A percentile compares a stretch with the other conserved stretches of the same genome.
phyloP scores from a whole-genome alignment of 164 flowering plant genomes.

The Vitis riparia region DNA sequence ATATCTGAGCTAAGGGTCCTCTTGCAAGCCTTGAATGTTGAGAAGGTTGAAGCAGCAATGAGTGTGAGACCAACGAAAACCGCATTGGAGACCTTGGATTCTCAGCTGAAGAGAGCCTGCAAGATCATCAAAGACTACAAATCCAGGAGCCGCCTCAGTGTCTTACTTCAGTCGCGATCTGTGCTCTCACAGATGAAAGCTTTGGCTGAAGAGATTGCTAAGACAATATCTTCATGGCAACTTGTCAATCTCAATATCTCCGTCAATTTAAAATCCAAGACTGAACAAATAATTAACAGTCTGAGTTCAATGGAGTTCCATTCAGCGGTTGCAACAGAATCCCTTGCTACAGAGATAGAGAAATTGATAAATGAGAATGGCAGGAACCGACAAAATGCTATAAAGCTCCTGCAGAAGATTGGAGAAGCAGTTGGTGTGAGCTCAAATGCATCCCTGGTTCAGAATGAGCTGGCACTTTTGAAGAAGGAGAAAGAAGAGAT shows the following conservation, averaged over 20 bases:
- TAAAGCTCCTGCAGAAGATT: constrained; percentile 17
- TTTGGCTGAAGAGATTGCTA: constrained; percentile 19
- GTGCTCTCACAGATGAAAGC: constrained; percentile 16
- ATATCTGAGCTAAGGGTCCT: constrained; percentile 15
- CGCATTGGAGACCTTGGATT: constrained; percentile 5
- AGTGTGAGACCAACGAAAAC: constrained; percentile 9
- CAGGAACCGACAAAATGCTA: constrained; percentile 11
- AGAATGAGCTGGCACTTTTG: constrained; percentile 20
- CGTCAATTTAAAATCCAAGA: constrained; percentile 12
- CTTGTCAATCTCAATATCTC: constrained; percentile 21
- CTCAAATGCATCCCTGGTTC: constrained; percentile 15
- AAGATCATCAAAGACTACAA: constrained; percentile 18
- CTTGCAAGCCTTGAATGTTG: constrained; percentile 9
- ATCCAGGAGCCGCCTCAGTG: constrained; percentile 16
- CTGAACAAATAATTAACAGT: constrained; percentile 9
- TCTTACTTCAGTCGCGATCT: constrained; percentile 13
- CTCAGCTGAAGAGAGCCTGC: constrained; percentile 14
- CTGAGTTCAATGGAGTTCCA: constrained; percentile 20
- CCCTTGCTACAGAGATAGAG: constrained; percentile 18
- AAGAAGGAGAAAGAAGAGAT: constrained; percentile 23
- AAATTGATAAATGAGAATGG: constrained; percentile 1
- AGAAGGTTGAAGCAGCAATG: constrained; percentile 8
- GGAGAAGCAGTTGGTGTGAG: constrained; percentile 23
- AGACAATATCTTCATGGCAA: constrained; percentile 20
- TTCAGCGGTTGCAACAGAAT: constrained; percentile 12